Percentiles rank a stretch among this genome's conserved stretches.
phyloP scores from a whole-genome alignment of 345 rosid genomes.

The Hibiscus trionum region DNA sequence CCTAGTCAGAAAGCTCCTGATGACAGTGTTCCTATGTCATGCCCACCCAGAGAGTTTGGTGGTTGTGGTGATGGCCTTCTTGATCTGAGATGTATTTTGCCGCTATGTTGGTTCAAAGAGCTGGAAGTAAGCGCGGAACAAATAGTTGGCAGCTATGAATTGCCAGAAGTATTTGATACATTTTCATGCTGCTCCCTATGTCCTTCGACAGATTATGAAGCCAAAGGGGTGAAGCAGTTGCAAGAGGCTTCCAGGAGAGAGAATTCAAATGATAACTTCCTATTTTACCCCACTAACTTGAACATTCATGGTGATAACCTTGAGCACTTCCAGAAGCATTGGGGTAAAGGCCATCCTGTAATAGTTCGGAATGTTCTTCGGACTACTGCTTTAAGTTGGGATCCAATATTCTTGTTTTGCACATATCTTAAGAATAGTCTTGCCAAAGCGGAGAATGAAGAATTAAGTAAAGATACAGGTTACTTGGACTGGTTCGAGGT shows the following conservation, averaged over 20 bases:
- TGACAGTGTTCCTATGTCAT: conserved; percentile 29
- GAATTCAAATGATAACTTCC: conserved; percentile 52
- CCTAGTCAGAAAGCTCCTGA: conserved; percentile 26
- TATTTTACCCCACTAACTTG: conserved; percentile 47
- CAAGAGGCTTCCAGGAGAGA: conserved; percentile 63
- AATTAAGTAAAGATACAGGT: conserved; percentile 20
- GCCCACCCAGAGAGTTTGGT: conserved; percentile 51
- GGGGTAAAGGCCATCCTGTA: conserved; percentile 92
- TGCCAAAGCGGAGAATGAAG: conserved; percentile 33
- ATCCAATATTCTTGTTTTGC: conserved; percentile 80
- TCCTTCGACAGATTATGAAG: conserved; percentile 34
- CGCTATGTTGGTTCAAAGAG: conserved; percentile 50
- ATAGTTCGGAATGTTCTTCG: conserved; percentile 63
- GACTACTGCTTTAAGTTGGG: conserved; percentile 62
- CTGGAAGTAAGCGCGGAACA: conserved; percentile 83
- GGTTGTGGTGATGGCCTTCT: conserved; percentile 53
- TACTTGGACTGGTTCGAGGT: conserved; percentile 92
- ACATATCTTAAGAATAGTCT: conserved; percentile 56
- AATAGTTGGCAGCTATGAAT: conserved; percentile 76
- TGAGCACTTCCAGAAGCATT: conserved; percentile 91
- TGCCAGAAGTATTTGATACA: conserved; percentile 60
- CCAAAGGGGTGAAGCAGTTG: conserved; percentile 38
- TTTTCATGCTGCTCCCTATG: conserved; percentile 62
- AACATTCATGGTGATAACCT: conserved; percentile 59
- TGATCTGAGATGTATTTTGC: conserved; percentile 43